Evolutionary conservation across 495 filamentous ascomycete genomes (phyloP).

Genomic region (Clavariopsis aquatica): DNA sequence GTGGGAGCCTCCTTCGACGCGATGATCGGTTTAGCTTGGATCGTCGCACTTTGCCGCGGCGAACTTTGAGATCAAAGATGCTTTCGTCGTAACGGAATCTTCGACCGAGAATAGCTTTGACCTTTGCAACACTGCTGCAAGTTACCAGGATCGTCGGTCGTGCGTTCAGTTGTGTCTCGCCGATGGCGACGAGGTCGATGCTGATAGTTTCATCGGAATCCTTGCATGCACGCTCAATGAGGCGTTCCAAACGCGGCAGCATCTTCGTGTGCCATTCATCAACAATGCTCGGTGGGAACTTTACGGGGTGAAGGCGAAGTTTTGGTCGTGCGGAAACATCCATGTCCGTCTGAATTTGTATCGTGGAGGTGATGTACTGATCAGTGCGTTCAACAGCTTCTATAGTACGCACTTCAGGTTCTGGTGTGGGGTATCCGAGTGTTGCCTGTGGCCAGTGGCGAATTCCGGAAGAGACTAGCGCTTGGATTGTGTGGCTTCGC

Average conservation of each 20-base stretch:
- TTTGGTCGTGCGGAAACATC: conserved; percentile 29
- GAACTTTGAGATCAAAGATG: conserved; percentile 49
- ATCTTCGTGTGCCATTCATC: conserved; percentile 46
- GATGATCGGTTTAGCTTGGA: conserved; percentile 39
- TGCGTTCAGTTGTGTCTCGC: conserved; percentile 45
- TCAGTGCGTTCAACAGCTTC: not conserved
- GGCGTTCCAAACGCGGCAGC: conserved; percentile 45
- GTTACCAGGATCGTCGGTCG: conserved; percentile 52
- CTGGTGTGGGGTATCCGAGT: conserved; percentile 19
- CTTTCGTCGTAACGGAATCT: conserved; percentile 46
- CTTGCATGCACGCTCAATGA: conserved; percentile 45
- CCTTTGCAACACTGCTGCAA: conserved; percentile 46
- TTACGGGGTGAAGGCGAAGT: conserved; percentile 45
- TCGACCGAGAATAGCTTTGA: conserved; percentile 45
- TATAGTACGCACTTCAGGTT: conserved; percentile 16
- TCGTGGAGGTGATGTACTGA: conserved; percentile 12
- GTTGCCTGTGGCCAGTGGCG: conserved; percentile 23
- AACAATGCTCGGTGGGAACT: conserved; percentile 39
- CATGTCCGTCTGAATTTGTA: conserved; percentile 31
- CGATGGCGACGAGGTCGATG: conserved; percentile 50
- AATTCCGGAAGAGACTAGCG: conserved; percentile 19
- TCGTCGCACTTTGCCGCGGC: conserved; percentile 46
- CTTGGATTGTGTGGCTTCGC: conserved; percentile 22
- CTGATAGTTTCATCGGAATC: conserved; percentile 47
- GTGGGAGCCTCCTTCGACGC: conserved; percentile 29